phyloP scores from a whole-genome alignment of 1,284 basidiomycete genomes.

The Rhodotorula sp. region DNA sequence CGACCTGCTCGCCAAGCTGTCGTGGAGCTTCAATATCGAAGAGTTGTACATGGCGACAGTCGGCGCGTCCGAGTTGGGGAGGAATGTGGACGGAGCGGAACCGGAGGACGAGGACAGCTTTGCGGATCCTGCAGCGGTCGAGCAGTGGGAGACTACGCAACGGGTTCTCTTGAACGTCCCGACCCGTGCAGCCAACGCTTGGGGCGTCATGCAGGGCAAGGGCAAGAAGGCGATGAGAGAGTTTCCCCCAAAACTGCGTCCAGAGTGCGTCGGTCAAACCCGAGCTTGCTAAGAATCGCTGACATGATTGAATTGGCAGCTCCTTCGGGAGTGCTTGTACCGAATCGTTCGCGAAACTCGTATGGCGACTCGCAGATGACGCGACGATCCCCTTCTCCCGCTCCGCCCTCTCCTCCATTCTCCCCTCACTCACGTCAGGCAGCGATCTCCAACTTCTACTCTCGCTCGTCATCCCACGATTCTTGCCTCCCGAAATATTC shows the following conservation, averaged over 20 bases:
- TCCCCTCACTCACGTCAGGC: not conserved
- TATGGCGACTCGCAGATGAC: constrained; percentile 10
- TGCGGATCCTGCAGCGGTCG: constrained; percentile 43
- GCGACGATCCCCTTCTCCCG: not conserved
- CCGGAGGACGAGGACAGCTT: constrained; percentile 43
- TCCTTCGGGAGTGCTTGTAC: not conserved
- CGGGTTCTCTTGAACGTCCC: constrained; percentile 62
- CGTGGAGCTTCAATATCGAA: constrained; percentile 56
- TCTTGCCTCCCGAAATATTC: constrained; percentile 20
- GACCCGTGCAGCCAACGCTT: constrained; percentile 64
- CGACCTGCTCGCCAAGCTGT: constrained; percentile 60
- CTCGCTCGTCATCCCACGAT: constrained; percentile 3
- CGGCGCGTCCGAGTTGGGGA: not conserved
- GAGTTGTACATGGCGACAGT: constrained; percentile 60
- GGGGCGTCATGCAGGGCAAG: constrained; percentile 47
- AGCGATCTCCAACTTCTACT: constrained; percentile 7
- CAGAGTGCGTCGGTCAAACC: not conserved
- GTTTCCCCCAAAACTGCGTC: constrained; percentile 47
- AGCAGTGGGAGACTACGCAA: constrained; percentile 66
- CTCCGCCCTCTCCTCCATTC: constrained; percentile 6
- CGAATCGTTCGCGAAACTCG: constrained; percentile 6
- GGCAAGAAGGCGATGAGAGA: not conserved
- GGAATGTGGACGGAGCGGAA: not conserved
- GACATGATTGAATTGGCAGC: not conserved
- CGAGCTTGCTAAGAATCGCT: not conserved